phyloP scores from a whole-genome alignment of 2,329 filamentous ascomycete genomes.

The Ascochyta fabae region DNA sequence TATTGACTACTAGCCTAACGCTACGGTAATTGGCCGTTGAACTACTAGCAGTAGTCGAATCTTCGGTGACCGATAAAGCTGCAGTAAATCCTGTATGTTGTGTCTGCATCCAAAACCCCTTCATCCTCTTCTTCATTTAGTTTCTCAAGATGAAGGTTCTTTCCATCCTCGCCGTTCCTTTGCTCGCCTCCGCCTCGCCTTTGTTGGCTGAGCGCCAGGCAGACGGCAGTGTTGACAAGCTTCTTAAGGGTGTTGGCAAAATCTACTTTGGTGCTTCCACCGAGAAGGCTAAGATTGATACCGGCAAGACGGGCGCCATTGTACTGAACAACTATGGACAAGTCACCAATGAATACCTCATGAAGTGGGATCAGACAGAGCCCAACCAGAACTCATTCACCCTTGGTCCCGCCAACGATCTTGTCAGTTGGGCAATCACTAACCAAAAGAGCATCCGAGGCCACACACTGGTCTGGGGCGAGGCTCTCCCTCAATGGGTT shows the following conservation, averaged over 20 bases:
- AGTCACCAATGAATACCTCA: slow-evolving; percentile 71
- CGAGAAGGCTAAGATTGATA: slow-evolving; percentile 61
- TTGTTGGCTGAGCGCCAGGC: neutral
- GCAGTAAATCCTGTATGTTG: neutral
- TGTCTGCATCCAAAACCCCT: neutral
- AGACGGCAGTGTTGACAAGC: neutral
- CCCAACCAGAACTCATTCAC: slow-evolving; percentile 50
- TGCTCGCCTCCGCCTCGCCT: slow-evolving; percentile 1
- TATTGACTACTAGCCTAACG: neutral
- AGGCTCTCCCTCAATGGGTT: slow-evolving; percentile 61
- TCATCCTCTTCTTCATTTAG: neutral
- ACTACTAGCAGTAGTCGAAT: neutral
- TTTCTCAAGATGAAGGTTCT: neutral
- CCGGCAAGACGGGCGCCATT: slow-evolving; percentile 60
- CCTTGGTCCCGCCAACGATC: slow-evolving; percentile 62
- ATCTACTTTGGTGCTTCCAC: slow-evolving; percentile 69
- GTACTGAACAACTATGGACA: slow-evolving; percentile 69
- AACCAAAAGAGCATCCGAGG: slow-evolving; percentile 68
- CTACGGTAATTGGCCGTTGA: neutral
- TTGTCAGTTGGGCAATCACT: slow-evolving; percentile 63
- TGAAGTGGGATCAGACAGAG: slow-evolving; percentile 71
- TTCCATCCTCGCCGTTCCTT: neutral
- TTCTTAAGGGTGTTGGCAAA: slow-evolving; percentile 56
- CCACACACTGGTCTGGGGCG: slow-evolving; percentile 71
- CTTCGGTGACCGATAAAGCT: neutral